Evolutionary conservation across 306 rosid species (phyloP).

Genomic region (Ziziphus jujuba): DNA sequence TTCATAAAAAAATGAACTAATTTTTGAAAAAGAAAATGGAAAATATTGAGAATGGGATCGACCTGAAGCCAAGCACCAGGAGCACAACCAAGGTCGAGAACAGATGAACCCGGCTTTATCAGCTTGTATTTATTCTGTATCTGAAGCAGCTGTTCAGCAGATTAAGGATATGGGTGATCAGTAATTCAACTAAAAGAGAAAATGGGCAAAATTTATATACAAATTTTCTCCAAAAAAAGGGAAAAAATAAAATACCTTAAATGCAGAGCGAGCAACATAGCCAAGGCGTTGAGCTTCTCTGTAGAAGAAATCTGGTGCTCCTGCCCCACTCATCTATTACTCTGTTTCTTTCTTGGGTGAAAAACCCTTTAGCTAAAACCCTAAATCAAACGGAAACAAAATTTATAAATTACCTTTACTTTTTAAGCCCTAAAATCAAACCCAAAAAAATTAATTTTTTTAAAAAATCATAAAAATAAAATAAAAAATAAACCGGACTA

Average conservation of each 20-base stretch:
- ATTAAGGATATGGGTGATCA: not conserved
- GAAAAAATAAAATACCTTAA: constrained; percentile 42
- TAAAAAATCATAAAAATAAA: not conserved
- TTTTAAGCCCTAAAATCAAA: no score
- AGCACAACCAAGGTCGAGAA: constrained; percentile 94
- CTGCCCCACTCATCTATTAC: constrained; percentile 54
- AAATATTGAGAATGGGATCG: not conserved
- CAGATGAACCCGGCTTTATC: constrained; percentile 59
- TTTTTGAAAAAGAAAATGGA: not conserved
- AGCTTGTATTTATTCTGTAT: constrained; percentile 75
- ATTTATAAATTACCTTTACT: no score
- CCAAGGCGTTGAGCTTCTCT: constrained; percentile 97
- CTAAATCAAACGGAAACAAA: no score
- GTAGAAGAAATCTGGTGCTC: constrained; percentile 88
- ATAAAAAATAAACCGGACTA: constrained; percentile 35
- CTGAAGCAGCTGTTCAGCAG: constrained; percentile 57
- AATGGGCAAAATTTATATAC: not conserved
- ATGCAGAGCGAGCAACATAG: constrained; percentile 93
- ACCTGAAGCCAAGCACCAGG: constrained; percentile 98
- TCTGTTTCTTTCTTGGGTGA: not conserved
- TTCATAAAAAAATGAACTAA: not conserved
- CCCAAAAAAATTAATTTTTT: no score
- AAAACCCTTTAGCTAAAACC: no score
- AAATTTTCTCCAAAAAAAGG: not conserved
- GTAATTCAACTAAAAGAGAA: not conserved